Evolutionary conservation across 768 basidiomycete genomes (phyloP).

Genomic region (Suillus bovinus): DNA sequence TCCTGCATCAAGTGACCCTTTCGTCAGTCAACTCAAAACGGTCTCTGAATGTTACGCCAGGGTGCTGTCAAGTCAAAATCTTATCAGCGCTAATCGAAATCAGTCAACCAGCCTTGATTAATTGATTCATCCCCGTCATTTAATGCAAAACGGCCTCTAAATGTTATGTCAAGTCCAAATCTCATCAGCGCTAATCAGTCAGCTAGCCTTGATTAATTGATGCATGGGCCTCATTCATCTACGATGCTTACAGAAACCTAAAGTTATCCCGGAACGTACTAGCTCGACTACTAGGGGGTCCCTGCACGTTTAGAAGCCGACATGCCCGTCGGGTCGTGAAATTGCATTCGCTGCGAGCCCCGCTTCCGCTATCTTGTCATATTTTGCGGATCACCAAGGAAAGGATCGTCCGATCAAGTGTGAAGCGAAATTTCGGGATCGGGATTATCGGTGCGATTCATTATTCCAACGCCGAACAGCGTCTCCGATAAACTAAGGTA

Average conservation of each 20-base stretch:
- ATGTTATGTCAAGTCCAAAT: too few relatives aligned
- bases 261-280: too few relatives aligned
- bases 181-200: conserved; percentile 55
- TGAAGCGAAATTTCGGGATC: not conserved
- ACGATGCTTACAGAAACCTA: conserved; percentile 40
- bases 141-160: too few relatives aligned
- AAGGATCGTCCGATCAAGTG: not conserved
- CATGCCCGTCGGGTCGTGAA: not conserved
- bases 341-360: conserved; percentile 17
- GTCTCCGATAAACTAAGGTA: too few relatives aligned
- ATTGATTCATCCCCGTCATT: conserved; percentile 48
- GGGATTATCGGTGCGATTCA: too few relatives aligned
- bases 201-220: too few relatives aligned
- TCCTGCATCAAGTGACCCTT: too few relatives aligned
- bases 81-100: conserved; percentile 56
- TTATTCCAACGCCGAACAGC: too few relatives aligned
- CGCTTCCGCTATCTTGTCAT: conserved; percentile 20
- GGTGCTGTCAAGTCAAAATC: conserved; percentile 60
- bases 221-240: conserved; percentile 50
- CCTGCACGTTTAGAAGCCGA: not conserved
- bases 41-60: conserved; percentile 64
- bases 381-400: not conserved
- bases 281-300: not conserved
- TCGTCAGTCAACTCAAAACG: conserved; percentile 73
- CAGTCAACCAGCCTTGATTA: conserved; percentile 37